Percentiles rank a stretch among this genome's conserved stretches.
phyloP scores from a whole-genome alignment of 805 yeast species.

The Yamadazyma kitorensis region DNA sequence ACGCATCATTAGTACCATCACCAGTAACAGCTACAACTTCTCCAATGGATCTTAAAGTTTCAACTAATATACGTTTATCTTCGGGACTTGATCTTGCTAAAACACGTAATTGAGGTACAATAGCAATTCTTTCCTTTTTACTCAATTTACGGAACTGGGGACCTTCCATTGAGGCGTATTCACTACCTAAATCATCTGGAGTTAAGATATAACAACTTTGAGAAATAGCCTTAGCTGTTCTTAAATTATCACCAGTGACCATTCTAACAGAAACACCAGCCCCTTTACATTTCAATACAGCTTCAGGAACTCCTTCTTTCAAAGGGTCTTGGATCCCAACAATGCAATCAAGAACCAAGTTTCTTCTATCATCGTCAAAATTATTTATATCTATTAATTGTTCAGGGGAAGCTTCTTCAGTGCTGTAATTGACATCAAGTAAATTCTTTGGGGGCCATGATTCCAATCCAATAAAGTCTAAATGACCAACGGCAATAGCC shows the following conservation, averaged over 20 bases:
- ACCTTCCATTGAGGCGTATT: conserved; percentile 82
- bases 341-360: conserved; percentile 60
- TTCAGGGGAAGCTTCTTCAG: conserved; percentile 25
- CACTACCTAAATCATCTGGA: conserved; percentile 49
- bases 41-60: conserved; percentile 70
- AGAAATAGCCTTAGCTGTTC: conserved; percentile 91
- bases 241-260: conserved; percentile 96
- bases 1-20: conserved; percentile 99
- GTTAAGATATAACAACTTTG: conserved; percentile 75
- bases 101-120: conserved; percentile 77
- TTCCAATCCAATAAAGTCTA: conserved; percentile 49
- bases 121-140: conserved; percentile 49
- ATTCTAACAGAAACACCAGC: conserved; percentile 96
- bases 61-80: conserved; percentile 86
- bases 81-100: conserved; percentile 95
- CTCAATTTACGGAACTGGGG: conserved; percentile 76
- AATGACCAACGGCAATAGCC: conserved; percentile 85
- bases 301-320: conserved; percentile 84
- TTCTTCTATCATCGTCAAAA: conserved; percentile 20
- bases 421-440: conserved; percentile 18
- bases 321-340: conserved; percentile 96
- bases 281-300: conserved; percentile 77
- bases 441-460: conserved; percentile 69
- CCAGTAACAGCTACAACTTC: conserved; percentile 99
- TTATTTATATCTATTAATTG: conserved; percentile 24